Percentiles rank a stretch among this genome's conserved stretches.
Evolutionary conservation across 129 eudicot genomes (phyloP).

Genomic region (Arctium minus): DNA sequence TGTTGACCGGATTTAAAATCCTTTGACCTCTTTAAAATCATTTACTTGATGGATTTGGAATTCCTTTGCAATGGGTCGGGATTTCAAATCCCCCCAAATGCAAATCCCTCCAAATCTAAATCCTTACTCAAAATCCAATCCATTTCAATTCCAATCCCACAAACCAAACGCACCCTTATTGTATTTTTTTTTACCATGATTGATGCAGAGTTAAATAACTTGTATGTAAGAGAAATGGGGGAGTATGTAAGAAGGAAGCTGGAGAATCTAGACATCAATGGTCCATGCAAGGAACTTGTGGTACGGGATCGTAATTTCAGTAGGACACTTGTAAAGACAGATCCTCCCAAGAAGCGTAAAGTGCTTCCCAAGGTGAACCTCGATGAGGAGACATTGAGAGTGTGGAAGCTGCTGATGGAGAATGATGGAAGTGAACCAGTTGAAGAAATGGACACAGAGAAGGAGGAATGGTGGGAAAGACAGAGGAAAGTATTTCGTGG

Average conservation of each 20-base stretch:
- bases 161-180: too few species aligned
- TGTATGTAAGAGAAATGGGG: slow-evolving; percentile 1
- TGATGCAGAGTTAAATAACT: slow-evolving; percentile 21
- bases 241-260: slow-evolving; percentile 14
- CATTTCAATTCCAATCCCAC: too few species aligned
- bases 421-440: slow-evolving; percentile 32
- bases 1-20: too few species aligned
- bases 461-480: slow-evolving; percentile 46
- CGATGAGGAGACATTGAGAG: slow-evolving; percentile 42
- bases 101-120: too few species aligned
- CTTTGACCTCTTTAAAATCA: too few species aligned
- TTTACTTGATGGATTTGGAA: too few species aligned
- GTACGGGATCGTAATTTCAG: slow-evolving; percentile 9
- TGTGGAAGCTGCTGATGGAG: slow-evolving; percentile 38
- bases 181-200: slow-evolving; percentile 1
- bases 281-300: slow-evolving; percentile 28
- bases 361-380: slow-evolving; percentile 34
- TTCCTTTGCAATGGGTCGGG: too few species aligned
- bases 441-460: slow-evolving; percentile 37
- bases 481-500: slow-evolving; percentile 31
- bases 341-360: slow-evolving; percentile 32
- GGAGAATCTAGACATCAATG: slow-evolving; percentile 25
- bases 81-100: too few species aligned
- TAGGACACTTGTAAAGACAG: slow-evolving; percentile 20
- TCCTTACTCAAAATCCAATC: too few species aligned